Base-by-base conservation (phyloP, 352 stramenopile genomes). In the Globisporangium parvum region DNA sequence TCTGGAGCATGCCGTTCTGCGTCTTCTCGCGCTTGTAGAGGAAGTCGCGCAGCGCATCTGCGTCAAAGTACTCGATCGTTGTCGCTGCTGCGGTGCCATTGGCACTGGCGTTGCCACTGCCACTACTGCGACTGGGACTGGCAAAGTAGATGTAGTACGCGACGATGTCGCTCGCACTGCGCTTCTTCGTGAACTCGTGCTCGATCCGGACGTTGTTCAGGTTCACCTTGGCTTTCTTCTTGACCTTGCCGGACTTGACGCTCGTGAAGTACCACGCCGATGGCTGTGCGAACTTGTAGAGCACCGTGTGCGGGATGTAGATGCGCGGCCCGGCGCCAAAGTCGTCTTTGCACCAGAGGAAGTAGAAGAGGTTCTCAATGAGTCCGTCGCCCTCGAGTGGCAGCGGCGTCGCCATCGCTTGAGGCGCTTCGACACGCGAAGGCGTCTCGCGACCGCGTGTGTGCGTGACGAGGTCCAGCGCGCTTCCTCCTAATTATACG, bases 251-350 rank as follows among this genome's bases (percentile, higher is more conserved):
- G 18, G 69, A 80, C 51, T 77, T 80, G 24, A 79, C 72, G 55
- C 75, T 88, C 8, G 94, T 98, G 45, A 98, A 99, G 67, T 98
- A 99, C 96, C 96, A 99, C 47, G 82, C 77, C 12, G 92, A 67
- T 33, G 95, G 89, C 65, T 98, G 87, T 4, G 80, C 80, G 52
- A 91, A 96, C 39, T 93, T 91, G 72, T 96, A 99, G 26, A 98
- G 67, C 17, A 98, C 74, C 0, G 95, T 98, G 63, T 98, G 91
- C 12, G 95, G 95, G 33, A 98, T 66, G 66, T 86, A 93, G 24
- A 98, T 79, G 28, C 73, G 75, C 20, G 91, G 90, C 0, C 86
- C 83, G 28, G 73, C 80, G 28, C 80, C 87, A 54, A 98, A 82
- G 63, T 98, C 88, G 57, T 98, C 91, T 53, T 97, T 97, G 53